Conservation (phyloP, 108 stramenopile species). For the Halocafeteria seosinensis region DNA sequence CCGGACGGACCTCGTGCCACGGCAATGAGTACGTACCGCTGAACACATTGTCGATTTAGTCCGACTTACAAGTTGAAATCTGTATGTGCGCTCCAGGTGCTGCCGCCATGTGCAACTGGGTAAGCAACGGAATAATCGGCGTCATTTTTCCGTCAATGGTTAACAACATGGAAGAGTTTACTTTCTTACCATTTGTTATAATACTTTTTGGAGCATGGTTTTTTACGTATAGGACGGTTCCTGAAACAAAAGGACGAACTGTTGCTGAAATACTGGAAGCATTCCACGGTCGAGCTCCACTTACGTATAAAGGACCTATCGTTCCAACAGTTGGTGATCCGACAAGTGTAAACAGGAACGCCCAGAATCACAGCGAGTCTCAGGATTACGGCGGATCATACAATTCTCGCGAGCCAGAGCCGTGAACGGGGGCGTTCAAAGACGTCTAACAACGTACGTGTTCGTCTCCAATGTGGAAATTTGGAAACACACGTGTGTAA, state of each 20-base stretch:
- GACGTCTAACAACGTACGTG: too few species aligned
- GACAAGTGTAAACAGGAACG: too few species aligned
- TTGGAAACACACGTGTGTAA: too few species aligned
- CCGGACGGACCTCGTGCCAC: conserved; percentile 25
- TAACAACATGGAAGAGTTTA: conserved; percentile 33
- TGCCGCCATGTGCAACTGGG: conserved; percentile 71
- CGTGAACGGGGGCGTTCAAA: too few species aligned
- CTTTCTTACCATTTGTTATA: conserved; percentile 58
- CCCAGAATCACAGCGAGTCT: too few species aligned
- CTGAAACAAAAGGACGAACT: conserved; percentile 50
- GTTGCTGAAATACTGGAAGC: not conserved
- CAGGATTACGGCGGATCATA: too few species aligned
- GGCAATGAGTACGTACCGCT: not conserved
- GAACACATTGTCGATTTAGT: too few species aligned
- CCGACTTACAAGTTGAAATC: not conserved
- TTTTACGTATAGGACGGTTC: conserved; percentile 44
- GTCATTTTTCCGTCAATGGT: conserved; percentile 66
- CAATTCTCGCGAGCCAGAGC: too few species aligned
- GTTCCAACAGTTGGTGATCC: too few species aligned
- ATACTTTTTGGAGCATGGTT: conserved; percentile 43
- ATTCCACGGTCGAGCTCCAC: not conserved
- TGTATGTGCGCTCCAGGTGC: too few species aligned
- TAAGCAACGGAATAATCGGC: conserved; percentile 68
- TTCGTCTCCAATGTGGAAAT: too few species aligned
- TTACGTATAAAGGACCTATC: too few species aligned